A percentile compares a stretch with the other conserved stretches of the same genome.
These are phyloP conservation scores for Lactuca saligna DNA, from an alignment of 129 eudicot species.

Conservation along the genomic window DNA sequence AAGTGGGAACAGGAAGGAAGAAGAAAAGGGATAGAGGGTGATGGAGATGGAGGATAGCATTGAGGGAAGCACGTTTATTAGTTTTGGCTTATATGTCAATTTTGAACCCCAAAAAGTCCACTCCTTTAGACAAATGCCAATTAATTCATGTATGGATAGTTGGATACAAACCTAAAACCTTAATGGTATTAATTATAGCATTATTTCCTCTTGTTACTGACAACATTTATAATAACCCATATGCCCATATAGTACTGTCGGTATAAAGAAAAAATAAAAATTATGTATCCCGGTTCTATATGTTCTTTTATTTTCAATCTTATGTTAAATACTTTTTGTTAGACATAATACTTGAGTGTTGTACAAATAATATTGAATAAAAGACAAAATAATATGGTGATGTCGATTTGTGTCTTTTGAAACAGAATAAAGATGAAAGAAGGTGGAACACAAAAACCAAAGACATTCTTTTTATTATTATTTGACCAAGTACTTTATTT, in stretches of 20 bases:
- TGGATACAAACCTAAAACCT: background rate
- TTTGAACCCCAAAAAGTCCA: background rate
- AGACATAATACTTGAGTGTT: background rate
- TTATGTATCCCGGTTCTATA: too few relatives aligned
- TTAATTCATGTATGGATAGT: constrained; percentile 1
- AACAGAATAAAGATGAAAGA: background rate
- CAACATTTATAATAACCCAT: too few relatives aligned
- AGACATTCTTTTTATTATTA: constrained; percentile 4
- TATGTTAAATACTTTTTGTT: too few relatives aligned
- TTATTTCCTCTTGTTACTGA: too few relatives aligned
- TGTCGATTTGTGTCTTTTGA: constrained; percentile 2
- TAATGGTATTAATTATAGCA: background rate
- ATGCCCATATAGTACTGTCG: too few relatives aligned
- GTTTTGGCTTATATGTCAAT: background rate
- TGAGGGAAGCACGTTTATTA: constrained; percentile 35
- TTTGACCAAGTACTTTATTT: background rate
- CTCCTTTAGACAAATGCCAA: background rate
- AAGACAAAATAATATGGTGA: constrained; percentile 9
- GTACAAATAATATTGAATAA: background rate
- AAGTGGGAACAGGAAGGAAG: constrained; percentile 23
- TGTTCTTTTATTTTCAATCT: too few relatives aligned
- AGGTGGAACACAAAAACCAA: constrained; percentile 19
- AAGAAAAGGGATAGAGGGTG: constrained; percentile 1
- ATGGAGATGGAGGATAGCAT: background rate
- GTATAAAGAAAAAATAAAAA: too few relatives aligned